A percentile compares a stretch with the other conserved stretches of the same genome.
phyloP scores from a whole-genome alignment of 345 rosid genomes.

The Euclidium syriacum region DNA sequence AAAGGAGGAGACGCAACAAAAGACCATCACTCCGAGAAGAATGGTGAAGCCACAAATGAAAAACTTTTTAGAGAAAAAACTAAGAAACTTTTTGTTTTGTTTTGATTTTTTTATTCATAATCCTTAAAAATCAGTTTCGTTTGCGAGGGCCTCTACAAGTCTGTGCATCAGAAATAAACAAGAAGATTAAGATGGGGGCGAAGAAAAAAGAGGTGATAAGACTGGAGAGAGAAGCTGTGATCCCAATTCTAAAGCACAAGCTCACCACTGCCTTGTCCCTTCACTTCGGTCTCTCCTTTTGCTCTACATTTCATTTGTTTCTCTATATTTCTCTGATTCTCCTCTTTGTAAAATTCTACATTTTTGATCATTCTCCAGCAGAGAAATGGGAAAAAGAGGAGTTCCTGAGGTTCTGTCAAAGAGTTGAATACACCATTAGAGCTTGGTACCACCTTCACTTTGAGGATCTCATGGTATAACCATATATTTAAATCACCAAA shows the following conservation, averaged over 20 bases:
- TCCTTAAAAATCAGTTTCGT: neutral
- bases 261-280: constrained; percentile 42
- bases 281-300: constrained; percentile 36
- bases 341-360: neutral
- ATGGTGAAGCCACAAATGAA: constrained; percentile 27
- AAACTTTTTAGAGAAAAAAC: neutral
- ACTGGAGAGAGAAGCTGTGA: constrained; percentile 69
- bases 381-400: constrained; percentile 36
- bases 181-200: constrained; percentile 36
- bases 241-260: constrained; percentile 58
- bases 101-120: neutral
- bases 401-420: constrained; percentile 54
- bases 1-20: constrained; percentile 25
- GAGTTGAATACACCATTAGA: constrained; percentile 62
- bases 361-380: constrained; percentile 28
- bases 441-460: constrained; percentile 73
- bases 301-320: neutral
- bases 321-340: constrained; percentile 15
- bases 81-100: constrained; percentile 14
- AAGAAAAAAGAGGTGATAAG: constrained; percentile 56
- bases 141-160: constrained; percentile 9
- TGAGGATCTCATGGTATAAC: constrained; percentile 61
- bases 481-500: neutral
- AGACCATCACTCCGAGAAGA: constrained; percentile 25
- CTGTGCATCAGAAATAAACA: constrained; percentile 5